Conservation (phyloP, 2,329 filamentous ascomycete species). For the Pseudogymnoascus sp. region DNA sequence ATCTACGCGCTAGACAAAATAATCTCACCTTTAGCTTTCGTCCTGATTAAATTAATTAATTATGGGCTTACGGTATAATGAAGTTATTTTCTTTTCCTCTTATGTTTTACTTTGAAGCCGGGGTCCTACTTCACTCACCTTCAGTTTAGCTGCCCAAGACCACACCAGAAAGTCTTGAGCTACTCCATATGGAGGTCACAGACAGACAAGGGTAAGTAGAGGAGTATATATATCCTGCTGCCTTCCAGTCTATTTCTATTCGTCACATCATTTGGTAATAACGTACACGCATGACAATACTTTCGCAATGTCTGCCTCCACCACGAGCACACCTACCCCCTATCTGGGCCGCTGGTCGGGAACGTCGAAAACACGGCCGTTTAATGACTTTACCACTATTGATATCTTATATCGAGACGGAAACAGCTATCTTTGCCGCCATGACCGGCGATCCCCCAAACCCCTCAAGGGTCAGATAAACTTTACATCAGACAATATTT, state of each 20-base stretch:
- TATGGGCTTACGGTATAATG: neutral
- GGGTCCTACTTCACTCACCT: neutral
- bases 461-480: neutral
- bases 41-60: neutral
- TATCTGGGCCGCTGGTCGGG: neutral
- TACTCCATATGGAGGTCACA: neutral
- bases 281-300: neutral
- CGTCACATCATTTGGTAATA: neutral
- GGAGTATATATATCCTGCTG: neutral
- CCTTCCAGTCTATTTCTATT: neutral
- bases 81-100: neutral
- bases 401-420: neutral
- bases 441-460: neutral
- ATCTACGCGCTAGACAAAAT: neutral
- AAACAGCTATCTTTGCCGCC: neutral
- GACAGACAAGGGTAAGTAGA: neutral
- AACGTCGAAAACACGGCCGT: neutral
- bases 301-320: neutral
- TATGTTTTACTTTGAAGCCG: neutral
- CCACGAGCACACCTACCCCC: neutral
- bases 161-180: neutral
- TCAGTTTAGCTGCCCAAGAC: neutral
- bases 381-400: neutral
- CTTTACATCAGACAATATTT: neutral
- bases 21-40: neutral